Base-by-base conservation (phyloP, 805 yeast species). In the Candida caryicola region DNA sequence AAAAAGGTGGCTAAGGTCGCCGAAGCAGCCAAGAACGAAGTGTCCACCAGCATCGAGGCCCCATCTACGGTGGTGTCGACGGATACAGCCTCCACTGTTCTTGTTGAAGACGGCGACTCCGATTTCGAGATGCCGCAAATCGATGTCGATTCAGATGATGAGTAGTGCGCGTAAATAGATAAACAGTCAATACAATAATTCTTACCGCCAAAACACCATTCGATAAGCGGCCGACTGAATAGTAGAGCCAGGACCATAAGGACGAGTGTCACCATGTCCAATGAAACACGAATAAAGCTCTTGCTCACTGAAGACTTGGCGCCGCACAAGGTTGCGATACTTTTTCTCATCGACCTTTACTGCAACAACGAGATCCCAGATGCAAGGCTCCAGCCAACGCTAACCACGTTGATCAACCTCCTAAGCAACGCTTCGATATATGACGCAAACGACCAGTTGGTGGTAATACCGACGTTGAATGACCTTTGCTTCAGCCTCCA, bases 51-150 rank as follows among this genome's bases (percentile, higher is more conserved):
- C 29, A 40, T 17, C n/a, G 23, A 10, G 28, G 14, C 36, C 14
- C 12, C 31, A 14, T 21, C 33, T 14, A 19, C 12, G 4, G 34
- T 31, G 15, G 37, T 19, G 3, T 27, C 36, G 7, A 21, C 25
- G 10, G 10, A 21, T 21, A 21, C 7, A 7, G 25, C 25, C 25
- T 7, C 25, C 10, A 21, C 25, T 18, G 16, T 17, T 16, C 29
- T 15, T 7, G 37, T 41, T 4, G 61, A 55, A 1, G 61, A 55
- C 17, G 65, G 55, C 18, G 65, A 57, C 13, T 66, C 74, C 14
- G 81, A 76, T 45, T 71, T 75, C 32, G 81, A 75, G 43, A 73
- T 76, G 37, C 82, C 82, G 5, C 61, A 55, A 12, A 60, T 70
- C 37, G 72, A 66, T 31, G 53, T 71, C 33, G 75, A 68, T 34